Evolutionary conservation across 2,329 filamentous ascomycete species (phyloP), one percentile per base, ranked within the genome.

Genomic region (Trichoderma brevicompactum): DNA sequence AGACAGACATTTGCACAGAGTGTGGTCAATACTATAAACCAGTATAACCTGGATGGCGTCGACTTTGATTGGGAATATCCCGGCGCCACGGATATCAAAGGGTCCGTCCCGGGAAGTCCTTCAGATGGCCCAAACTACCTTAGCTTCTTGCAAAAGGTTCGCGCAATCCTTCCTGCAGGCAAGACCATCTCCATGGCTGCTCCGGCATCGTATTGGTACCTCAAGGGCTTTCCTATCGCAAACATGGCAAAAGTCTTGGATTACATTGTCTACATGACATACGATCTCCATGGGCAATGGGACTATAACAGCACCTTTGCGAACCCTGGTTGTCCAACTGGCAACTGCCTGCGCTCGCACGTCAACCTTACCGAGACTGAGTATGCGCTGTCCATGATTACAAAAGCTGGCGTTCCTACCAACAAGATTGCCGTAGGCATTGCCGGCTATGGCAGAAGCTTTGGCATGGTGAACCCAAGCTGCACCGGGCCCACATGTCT

Each of bases 31-130:
- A 78, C 83, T 69, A 5, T 80, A 65, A 65, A 75, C 15, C n/a
- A 55, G 15, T 36, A 77, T 13, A 58, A 67, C 7, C 66, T 81
- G 0, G 78, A 80, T 49, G 79, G 80, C 0, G 64, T 80, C 5
- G 78, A 81, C 56, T 67, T 79, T 28, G 78, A 80, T 65, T 83
- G 79, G 80, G 79, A 80, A 50, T 80, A 80, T 17, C 74, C 73
- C 0, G 62, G 50, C 17, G 68, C 68, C 1, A 66, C 69, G 0
- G 73, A 74, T n/a, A 67, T 77, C 5, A 70, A 71, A 0, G 71
- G 65, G 5, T 28, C 23, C 0, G 74, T 77, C 10, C 76, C 75
- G 0, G 12, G 70, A 0, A 77, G 71, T 4, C 48, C 65, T 2
- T 34, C 44, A 0, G 64, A 65, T 1, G 66, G 70, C 0, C 68